These are phyloP conservation scores for Sporisorium iseilematis-ciliati DNA, from an alignment of 1,284 basidiomycete species.

Conservation along the genomic window DNA sequence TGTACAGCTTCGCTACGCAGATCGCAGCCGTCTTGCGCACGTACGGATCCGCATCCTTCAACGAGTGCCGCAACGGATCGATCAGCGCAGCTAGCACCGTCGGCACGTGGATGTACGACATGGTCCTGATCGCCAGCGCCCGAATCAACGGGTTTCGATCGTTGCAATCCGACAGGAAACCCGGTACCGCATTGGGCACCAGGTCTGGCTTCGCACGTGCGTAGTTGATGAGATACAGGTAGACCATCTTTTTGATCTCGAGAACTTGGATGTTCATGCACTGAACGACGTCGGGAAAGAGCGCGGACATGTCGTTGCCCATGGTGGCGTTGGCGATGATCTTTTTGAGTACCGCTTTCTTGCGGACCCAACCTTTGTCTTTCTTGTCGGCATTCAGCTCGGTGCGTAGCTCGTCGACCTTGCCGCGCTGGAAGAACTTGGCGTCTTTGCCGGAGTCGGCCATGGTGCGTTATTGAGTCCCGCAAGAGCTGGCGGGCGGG, in stretches of 20 bases:
- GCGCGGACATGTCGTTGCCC: constrained; percentile 83
- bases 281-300: constrained; percentile 85
- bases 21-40: constrained; percentile 97
- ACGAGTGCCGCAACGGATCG: constrained; percentile 86
- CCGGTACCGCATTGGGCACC: constrained; percentile 86
- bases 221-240: constrained; percentile 85
- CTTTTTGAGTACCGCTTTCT: constrained; percentile 67
- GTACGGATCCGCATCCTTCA: constrained; percentile 91
- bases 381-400: constrained; percentile 68
- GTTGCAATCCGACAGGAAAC: constrained; percentile 90
- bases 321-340: constrained; percentile 70
- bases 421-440: constrained; percentile 68
- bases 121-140: constrained; percentile 90
- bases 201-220: constrained; percentile 87
- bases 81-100: constrained; percentile 77
- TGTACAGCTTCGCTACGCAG: constrained; percentile 88
- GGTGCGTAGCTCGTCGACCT: constrained; percentile 65
- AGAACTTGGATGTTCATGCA: constrained; percentile 87
- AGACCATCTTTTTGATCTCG: constrained; percentile 94
- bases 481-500: not conserved
- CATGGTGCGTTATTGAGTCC: constrained; percentile 26
- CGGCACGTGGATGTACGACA: constrained; percentile 86
- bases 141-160: constrained; percentile 92
- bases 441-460: constrained; percentile 64
- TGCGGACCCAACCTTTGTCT: constrained; percentile 66